A percentile compares a stretch with the other conserved stretches of the same genome.
These are phyloP conservation scores for Trametes cubensis DNA, from an alignment of 768 basidiomycete species.

Conservation along the genomic window DNA sequence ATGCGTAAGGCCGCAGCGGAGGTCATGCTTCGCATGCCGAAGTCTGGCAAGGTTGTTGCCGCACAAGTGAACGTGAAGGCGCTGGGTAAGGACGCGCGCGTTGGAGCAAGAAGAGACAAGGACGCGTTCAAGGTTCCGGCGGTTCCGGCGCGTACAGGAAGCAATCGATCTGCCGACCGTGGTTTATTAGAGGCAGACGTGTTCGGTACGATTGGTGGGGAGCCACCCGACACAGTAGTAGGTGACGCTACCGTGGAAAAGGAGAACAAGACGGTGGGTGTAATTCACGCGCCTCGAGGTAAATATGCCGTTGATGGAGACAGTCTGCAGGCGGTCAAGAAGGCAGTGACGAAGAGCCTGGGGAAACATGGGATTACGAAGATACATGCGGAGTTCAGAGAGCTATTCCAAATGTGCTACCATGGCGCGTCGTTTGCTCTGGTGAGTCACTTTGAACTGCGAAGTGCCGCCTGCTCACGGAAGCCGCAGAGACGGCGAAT, in stretches of 20 bases:
- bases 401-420: conserved; percentile 44
- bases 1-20: conserved; percentile 38
- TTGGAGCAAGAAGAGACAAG: conserved; percentile 6
- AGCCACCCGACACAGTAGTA: conserved; percentile 36
- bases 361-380: conserved; percentile 38
- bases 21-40: conserved; percentile 43
- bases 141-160: conserved; percentile 21
- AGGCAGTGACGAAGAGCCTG: conserved; percentile 39
- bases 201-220: conserved; percentile 35
- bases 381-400: conserved; percentile 44
- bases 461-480: neutral
- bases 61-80: conserved; percentile 24
- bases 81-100: conserved; percentile 19
- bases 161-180: conserved; percentile 1
- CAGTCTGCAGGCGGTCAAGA: conserved; percentile 42
- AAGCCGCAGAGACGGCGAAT: conserved; percentile 36
- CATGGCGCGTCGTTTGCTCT: conserved; percentile 45
- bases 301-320: neutral
- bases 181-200: conserved; percentile 24
- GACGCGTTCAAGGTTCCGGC: conserved; percentile 32
- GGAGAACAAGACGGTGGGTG: conserved; percentile 60
- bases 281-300: neutral
- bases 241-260: conserved; percentile 50
- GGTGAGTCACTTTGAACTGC: conserved; percentile 31
- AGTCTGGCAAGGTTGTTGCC: conserved; percentile 23